phyloP scores from a whole-genome alignment of 768 basidiomycete species.

The Podaxis carcinomalis region DNA sequence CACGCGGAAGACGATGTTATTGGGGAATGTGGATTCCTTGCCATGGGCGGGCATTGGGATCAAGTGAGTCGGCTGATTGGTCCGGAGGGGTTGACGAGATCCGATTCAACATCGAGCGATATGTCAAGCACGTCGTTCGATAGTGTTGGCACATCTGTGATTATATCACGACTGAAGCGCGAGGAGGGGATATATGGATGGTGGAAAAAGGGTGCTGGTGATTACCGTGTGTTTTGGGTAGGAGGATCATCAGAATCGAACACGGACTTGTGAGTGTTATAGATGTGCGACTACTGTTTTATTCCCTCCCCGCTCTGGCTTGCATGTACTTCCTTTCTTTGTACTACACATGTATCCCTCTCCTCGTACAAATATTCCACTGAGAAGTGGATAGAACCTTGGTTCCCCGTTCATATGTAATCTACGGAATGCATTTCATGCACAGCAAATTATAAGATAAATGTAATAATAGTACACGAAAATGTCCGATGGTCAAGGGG shows the following conservation, averaged over 20 bases:
- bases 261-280: background rate
- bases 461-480: conserved; percentile 3
- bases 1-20: conserved; percentile 62
- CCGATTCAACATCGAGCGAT: conserved; percentile 38
- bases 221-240: conserved; percentile 83
- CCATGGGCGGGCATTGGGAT: conserved; percentile 49
- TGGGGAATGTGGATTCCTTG: conserved; percentile 57
- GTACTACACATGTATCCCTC: background rate
- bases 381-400: background rate
- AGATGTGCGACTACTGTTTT: background rate
- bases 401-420: background rate
- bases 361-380: too few species aligned
- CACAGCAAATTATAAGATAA: conserved; percentile 8
- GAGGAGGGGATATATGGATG: conserved; percentile 77
- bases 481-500: background rate
- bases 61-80: conserved; percentile 28
- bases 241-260: conserved; percentile 42
- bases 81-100: conserved; percentile 34
- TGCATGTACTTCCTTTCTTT: background rate
- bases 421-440: conserved; percentile 8
- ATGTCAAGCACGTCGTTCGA: conserved; percentile 41
- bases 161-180: conserved; percentile 37
- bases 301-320: background rate
- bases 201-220: conserved; percentile 66
- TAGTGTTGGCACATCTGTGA: conserved; percentile 51